Conservation (phyloP, 2,329 filamentous ascomycete species). For the Camillea tinctor region DNA sequence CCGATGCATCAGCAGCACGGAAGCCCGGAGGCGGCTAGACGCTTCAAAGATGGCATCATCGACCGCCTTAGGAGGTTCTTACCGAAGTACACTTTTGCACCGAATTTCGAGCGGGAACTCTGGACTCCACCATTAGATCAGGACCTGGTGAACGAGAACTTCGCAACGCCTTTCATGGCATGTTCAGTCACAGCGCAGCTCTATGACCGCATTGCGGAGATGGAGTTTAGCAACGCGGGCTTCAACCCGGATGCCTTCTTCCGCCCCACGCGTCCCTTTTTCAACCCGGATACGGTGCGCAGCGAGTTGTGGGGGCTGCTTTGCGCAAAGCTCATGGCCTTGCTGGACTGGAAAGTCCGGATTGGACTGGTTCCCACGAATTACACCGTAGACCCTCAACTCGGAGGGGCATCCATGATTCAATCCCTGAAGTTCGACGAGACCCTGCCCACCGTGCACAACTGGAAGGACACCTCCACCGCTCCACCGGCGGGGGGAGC, state of each 20-base stretch:
- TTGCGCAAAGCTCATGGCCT: constrained; percentile 1
- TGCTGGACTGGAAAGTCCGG: constrained; percentile 4
- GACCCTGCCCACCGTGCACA: neutral
- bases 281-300: constrained; percentile 5
- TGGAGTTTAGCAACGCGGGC: neutral
- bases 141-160: neutral
- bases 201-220: constrained; percentile 2
- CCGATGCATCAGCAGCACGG: neutral
- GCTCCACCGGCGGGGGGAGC: no score
- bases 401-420: neutral
- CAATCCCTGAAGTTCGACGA: neutral
- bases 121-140: neutral
- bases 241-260: neutral
- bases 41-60: neutral
- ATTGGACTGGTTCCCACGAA: constrained; percentile 2
- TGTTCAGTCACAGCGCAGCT: constrained; percentile 6
- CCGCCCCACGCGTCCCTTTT: constrained; percentile 4
- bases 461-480: neutral
- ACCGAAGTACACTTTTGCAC: neutral
- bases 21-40: neutral
- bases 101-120: neutral
- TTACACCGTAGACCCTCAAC: neutral
- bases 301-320: constrained; percentile 8
- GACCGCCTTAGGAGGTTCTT: neutral
- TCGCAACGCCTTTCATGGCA: neutral